Evolutionary conservation across 2,329 filamentous ascomycete species (phyloP).

Genomic region (Periconia sp.): DNA sequence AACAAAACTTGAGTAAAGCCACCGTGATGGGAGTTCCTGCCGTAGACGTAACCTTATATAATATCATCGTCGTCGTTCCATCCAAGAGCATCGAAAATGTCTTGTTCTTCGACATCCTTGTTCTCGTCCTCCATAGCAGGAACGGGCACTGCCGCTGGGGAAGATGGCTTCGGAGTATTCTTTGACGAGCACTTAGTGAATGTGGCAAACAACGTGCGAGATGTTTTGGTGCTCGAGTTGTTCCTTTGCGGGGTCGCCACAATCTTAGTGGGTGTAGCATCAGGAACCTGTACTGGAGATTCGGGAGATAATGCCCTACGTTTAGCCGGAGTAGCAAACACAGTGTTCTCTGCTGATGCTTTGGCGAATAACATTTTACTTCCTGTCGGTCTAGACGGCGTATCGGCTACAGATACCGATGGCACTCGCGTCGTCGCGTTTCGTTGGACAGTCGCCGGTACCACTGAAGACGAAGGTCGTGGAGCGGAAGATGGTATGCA

Average conservation of each 20-base stretch:
- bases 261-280: slow-evolving; percentile 28
- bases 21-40: neutral
- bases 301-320: slow-evolving; percentile 7
- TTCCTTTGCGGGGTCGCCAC: slow-evolving; percentile 14
- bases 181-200: slow-evolving; percentile 16
- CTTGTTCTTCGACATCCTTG: slow-evolving; percentile 17
- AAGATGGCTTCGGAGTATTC: neutral
- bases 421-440: slow-evolving; percentile 31
- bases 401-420: slow-evolving; percentile 42
- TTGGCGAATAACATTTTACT: slow-evolving; percentile 27
- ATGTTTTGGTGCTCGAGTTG: slow-evolving; percentile 3
- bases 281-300: slow-evolving; percentile 4
- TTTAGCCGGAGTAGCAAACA: slow-evolving; percentile 39
- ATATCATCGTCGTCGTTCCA: slow-evolving; percentile 47
- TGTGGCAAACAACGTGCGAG: slow-evolving; percentile 19
- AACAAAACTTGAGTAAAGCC: too few species aligned
- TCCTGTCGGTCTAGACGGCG: slow-evolving; percentile 45
- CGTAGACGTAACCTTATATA: neutral
- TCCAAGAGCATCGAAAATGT: slow-evolving; percentile 48
- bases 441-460: slow-evolving; percentile 30
- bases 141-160: slow-evolving; percentile 7
- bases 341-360: slow-evolving; percentile 25
- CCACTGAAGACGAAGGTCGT: slow-evolving; percentile 26
- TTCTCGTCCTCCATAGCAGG: slow-evolving; percentile 11
- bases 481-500: slow-evolving; percentile 46